Conservation (phyloP, 2,329 filamentous ascomycete genomes). For the Dendryphion nanum region DNA sequence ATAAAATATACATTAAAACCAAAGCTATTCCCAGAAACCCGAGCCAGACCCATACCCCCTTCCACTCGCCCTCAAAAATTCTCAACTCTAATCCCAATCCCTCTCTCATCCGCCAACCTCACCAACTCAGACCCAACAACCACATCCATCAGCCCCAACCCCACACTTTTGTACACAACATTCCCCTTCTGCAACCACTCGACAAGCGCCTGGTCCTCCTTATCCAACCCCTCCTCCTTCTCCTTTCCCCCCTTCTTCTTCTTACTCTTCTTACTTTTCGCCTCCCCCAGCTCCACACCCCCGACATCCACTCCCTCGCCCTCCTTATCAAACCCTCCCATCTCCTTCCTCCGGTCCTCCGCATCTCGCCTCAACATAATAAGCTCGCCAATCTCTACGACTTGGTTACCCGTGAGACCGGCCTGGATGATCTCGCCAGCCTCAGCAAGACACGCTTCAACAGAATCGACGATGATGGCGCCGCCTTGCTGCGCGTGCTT, state of each 20-base stretch:
- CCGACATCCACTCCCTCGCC: not conserved
- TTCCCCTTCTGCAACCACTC: conserved; percentile 64
- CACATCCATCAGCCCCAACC: conserved; percentile 67
- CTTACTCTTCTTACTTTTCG: conserved; percentile 20
- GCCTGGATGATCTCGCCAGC: conserved; percentile 85
- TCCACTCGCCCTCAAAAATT: too few relatives aligned
- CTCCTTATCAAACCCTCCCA: too few relatives aligned
- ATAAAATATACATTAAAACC: too few relatives aligned
- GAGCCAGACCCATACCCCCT: too few relatives aligned
- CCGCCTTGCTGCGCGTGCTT: conserved; percentile 60
- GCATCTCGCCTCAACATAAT: conserved; percentile 61
- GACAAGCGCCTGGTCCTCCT: conserved; percentile 43
- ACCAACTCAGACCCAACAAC: conserved; percentile 61
- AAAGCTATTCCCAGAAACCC: too few relatives aligned
- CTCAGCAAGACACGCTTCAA: conserved; percentile 77
- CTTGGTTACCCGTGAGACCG: conserved; percentile 67
- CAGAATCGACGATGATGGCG: conserved; percentile 63
- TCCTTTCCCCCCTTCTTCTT: conserved; percentile 15
- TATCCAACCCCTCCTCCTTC: conserved; percentile 11
- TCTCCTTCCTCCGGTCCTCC: conserved; percentile 33
- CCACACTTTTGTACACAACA: conserved; percentile 69
- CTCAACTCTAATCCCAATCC: conserved; percentile 56
- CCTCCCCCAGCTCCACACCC: conserved; percentile 23
- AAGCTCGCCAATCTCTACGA: conserved; percentile 86
- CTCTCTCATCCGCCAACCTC: conserved; percentile 53